Evolutionary conservation across 257 asterid genomes (phyloP), one percentile per base, ranked within the genome.

Genomic region (Verbena officinalis): DNA sequence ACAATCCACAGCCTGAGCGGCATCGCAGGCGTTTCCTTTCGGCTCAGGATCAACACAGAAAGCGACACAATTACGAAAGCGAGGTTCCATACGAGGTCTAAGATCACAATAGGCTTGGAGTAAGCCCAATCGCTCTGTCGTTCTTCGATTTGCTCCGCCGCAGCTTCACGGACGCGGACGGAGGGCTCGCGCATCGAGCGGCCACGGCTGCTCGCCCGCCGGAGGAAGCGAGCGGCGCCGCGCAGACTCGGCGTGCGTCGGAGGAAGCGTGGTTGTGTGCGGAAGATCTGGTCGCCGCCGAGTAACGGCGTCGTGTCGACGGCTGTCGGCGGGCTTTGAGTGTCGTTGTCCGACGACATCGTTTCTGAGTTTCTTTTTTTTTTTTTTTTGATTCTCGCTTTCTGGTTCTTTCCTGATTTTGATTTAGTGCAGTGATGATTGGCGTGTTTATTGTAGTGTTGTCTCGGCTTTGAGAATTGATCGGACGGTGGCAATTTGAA

Each of bases 81-180:
- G 13, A 84, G 77, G 77, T 86, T 84, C 95, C 91, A 86, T 0
- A 79, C 38, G 44, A 86, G 70, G 82, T 86, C 95, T 31, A 86
- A 52, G 1, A 79, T 56, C 36, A 86, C 91, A 62, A 86, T 75
- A 5, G 95, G 91, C 65, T 79, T 84, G 33, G 95, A 86, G 62
- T 86, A 81, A 7, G 88, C 91, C 95, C 91, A 86, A 67, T 81
- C 88, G 77, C 78, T 75, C 46, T 81, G 89, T 31, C 84, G 77
- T 13, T 82, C 88, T 9, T 84, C 88, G 67, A 81, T 71, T 72
- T 81, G 87, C 67, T 76, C 84, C n/a, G 84, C 72, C 13, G 95
- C 87, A 22, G 95, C 75, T 62, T 84, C 89, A 1, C 88, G 85
- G 54, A 84, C 84, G 65, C 84, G 84, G 62, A 76, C 78, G 68